phyloP scores from a whole-genome alignment of 73 alveolate species.

The Stentor coeruleus region DNA sequence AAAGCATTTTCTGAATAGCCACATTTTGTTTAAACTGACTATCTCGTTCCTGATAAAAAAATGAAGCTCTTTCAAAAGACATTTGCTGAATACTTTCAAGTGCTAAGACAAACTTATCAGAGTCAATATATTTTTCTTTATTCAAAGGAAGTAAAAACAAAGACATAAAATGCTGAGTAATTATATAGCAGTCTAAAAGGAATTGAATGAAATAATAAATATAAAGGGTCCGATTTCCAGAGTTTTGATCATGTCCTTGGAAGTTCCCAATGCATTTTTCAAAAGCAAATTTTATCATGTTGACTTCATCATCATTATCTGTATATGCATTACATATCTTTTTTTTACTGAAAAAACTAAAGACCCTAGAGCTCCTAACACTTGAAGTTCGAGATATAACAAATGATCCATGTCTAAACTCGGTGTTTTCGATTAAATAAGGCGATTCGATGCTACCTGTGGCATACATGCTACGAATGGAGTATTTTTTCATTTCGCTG shows the following conservation, averaged over 20 bases:
- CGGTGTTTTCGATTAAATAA: too few species aligned
- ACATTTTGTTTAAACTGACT: background rate
- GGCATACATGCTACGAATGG: too few species aligned
- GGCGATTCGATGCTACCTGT: too few species aligned
- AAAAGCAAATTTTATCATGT: background rate
- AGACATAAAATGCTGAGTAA: conserved; percentile 6
- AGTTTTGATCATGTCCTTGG: background rate
- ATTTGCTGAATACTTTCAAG: background rate
- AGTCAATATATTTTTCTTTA: background rate
- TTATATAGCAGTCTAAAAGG: conserved; percentile 3
- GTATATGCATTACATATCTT: background rate
- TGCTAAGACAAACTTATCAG: background rate
- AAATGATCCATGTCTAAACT: conserved; percentile 8
- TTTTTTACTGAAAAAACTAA: background rate
- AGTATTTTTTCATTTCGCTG: too few species aligned
- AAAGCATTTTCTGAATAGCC: background rate
- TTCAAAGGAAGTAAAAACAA: background rate
- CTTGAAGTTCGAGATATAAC: background rate
- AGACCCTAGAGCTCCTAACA: too few species aligned
- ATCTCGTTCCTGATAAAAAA: conserved; percentile 2
- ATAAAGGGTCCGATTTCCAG: background rate
- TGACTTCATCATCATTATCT: background rate
- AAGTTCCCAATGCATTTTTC: too few species aligned
- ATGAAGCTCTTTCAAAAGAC: conserved; percentile 6
- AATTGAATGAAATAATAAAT: background rate